Percentiles rank a stretch among this genome's conserved stretches.
Evolutionary conservation across 495 filamentous ascomycete genomes (phyloP).

Genomic region (Xylaria sp.): DNA sequence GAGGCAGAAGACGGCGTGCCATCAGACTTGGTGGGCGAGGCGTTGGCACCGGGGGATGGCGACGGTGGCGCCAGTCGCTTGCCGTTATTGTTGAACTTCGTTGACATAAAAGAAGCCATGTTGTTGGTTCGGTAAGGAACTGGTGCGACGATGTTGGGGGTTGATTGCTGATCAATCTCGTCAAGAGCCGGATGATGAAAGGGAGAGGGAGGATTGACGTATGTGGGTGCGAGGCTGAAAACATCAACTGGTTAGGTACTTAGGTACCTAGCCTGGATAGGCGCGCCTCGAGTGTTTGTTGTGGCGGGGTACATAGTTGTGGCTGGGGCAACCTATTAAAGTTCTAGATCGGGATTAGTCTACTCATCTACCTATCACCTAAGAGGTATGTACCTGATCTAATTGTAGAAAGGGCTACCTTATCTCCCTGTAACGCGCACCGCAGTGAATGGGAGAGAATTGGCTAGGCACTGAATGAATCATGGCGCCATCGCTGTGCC

Average conservation of each 20-base stretch:
- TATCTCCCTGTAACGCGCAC: too few species aligned
- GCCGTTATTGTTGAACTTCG: conserved; percentile 31
- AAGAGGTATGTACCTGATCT: too few species aligned
- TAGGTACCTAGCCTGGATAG: too few species aligned
- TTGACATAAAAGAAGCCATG: conserved; percentile 14
- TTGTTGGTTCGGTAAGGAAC: not conserved
- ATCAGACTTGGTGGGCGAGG: conserved; percentile 32
- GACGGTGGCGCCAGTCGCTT: conserved; percentile 34
- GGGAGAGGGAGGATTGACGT: conserved; percentile 17
- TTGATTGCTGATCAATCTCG: conserved; percentile 29
- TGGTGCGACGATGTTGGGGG: conserved; percentile 24
- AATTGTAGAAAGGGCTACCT: too few species aligned
- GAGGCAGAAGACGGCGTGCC: conserved; percentile 26
- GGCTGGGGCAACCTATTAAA: not conserved
- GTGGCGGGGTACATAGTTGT: conserved; percentile 13
- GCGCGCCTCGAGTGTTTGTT: too few species aligned
- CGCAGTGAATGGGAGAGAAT: not conserved
- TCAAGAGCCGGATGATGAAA: conserved; percentile 30
- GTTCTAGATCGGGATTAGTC: not conserved
- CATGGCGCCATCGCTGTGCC: not conserved
- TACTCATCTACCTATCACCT: too few species aligned
- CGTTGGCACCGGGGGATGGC: conserved; percentile 27
- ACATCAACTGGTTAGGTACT: not conserved
- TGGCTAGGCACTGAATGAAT: not conserved
- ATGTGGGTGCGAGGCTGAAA: conserved; percentile 36